phyloP scores from a whole-genome alignment of 2,329 filamentous ascomycete species.

The Teratosphaeria destructans region DNA sequence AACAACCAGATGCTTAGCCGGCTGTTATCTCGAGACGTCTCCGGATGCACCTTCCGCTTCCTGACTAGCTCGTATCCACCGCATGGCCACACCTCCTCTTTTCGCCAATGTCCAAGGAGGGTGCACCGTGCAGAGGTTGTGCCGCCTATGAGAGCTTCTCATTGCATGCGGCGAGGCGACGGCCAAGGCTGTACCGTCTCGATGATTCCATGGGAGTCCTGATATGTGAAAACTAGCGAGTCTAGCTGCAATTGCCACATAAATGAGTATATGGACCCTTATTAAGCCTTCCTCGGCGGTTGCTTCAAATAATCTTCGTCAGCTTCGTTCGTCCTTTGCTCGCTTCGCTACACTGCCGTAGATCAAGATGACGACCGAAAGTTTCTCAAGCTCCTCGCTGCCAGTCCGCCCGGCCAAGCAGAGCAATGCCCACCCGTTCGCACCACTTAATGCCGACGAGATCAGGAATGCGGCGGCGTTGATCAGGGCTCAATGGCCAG shows the following conservation, averaged over 20 bases:
- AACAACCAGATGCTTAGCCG: neutral
- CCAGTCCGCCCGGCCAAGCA: conserved; percentile 7
- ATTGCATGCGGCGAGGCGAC: neutral
- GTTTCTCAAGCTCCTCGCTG: conserved; percentile 2
- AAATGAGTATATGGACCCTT: neutral
- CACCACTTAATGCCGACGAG: conserved; percentile 48
- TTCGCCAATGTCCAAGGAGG: neutral
- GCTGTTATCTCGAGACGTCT: neutral
- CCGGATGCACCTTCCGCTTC: neutral
- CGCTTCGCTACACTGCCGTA: neutral
- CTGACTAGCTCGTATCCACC: neutral
- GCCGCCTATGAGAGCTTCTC: neutral
- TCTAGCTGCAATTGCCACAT: neutral
- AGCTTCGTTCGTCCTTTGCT: neutral
- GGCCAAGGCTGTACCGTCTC: neutral
- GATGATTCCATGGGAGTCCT: neutral
- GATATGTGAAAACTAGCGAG: neutral
- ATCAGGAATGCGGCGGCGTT: conserved; percentile 43
- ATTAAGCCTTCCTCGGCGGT: neutral
- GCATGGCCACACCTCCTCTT: neutral
- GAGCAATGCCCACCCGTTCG: conserved; percentile 43
- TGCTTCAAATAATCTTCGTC: neutral
- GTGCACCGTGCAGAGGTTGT: neutral
- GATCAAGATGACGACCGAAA: conserved; percentile 5
- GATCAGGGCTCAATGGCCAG: conserved; percentile 46